Evolutionary conservation across 2,329 filamentous ascomycete genomes (phyloP).

Genomic region (Arthrobotrys iridis): DNA sequence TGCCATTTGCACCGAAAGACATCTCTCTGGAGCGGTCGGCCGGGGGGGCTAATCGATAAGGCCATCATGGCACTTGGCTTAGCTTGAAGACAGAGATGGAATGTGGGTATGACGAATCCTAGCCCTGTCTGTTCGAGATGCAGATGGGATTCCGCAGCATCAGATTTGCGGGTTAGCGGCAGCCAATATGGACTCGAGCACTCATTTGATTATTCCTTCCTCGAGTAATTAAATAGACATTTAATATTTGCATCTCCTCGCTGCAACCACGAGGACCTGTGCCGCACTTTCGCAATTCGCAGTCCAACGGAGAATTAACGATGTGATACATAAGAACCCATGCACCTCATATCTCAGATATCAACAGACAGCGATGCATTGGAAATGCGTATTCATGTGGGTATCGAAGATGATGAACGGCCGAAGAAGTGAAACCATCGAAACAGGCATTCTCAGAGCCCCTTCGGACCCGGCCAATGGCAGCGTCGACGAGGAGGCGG

Average conservation of each 20-base stretch:
- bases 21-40: no score
- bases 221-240: no score
- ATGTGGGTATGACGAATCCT: not conserved
- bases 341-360: no score
- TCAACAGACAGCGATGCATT: not conserved
- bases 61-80: conserved; percentile 7
- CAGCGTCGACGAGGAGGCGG: not conserved
- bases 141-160: conserved; percentile 5
- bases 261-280: not conserved
- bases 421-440: not conserved
- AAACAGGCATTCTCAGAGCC: not conserved
- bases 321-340: no score
- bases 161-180: not conserved
- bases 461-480: not conserved
- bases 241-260: no score
- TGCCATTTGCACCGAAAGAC: conserved; percentile 1
- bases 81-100: not conserved
- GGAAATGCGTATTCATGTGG: not conserved
- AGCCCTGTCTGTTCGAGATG: not conserved
- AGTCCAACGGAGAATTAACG: conserved; percentile 4
- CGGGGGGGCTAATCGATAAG: conserved; percentile 13
- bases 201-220: no score
- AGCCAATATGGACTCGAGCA: not conserved
- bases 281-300: conserved; percentile 9
- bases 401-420: not conserved